These are phyloP conservation scores for Leccinum fuscescens DNA, from an alignment of 1,284 basidiomycete species.

Conservation along the genomic window DNA sequence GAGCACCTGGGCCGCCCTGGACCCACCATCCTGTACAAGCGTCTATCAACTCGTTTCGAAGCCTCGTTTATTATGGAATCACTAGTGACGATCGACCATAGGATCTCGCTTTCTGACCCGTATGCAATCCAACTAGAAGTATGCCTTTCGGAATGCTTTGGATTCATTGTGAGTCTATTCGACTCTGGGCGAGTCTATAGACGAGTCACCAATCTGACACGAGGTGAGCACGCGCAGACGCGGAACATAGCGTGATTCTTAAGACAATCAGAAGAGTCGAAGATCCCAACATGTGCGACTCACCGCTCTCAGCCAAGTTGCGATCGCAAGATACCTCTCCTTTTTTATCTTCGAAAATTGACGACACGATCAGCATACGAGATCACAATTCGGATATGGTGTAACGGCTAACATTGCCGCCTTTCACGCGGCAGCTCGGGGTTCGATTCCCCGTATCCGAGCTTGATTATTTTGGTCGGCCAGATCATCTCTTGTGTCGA, in stretches of 20 bases:
- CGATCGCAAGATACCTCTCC: background rate
- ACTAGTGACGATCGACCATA: background rate
- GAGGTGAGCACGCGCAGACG: slow-evolving; percentile 1
- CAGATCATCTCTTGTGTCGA: background rate
- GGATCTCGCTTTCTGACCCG: background rate
- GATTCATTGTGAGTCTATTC: background rate
- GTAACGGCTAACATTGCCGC: slow-evolving; percentile 74
- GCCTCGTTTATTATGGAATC: background rate
- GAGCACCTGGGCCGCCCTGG: background rate
- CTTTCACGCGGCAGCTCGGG: slow-evolving; percentile 64
- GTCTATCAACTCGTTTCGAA: slow-evolving; percentile 2
- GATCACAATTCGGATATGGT: slow-evolving; percentile 50
- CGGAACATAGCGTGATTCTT: background rate
- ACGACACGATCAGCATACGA: background rate
- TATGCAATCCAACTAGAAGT: background rate
- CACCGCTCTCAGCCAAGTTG: background rate
- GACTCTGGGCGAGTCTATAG: background rate
- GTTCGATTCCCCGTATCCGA: slow-evolving; percentile 60
- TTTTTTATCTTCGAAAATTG: background rate
- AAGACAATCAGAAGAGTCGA: background rate
- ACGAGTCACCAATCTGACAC: background rate
- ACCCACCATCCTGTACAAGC: slow-evolving; percentile 31
- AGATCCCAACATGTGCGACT: background rate
- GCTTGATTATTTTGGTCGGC: background rate
- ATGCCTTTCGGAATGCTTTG: background rate